Percentiles rank a stretch among this genome's conserved stretches.
Conservation (phyloP, 306 rosid genomes). For the Cucumis cinereus region DNA sequence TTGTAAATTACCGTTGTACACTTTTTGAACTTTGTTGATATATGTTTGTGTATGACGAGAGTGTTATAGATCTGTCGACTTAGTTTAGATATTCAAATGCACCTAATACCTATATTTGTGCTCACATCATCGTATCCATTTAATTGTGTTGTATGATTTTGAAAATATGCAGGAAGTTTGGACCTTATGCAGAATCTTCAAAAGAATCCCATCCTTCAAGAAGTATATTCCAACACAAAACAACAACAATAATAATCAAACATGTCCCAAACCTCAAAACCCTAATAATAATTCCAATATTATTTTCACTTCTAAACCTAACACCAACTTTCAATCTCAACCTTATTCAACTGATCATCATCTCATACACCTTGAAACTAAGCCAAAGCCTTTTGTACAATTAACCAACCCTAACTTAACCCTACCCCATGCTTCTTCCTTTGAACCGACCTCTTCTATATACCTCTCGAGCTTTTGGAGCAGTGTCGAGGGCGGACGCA, state of each 20-base stretch:
- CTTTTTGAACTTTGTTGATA: too few species aligned
- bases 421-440: not conserved
- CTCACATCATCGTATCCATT: not conserved
- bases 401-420: slow-evolving; percentile 2
- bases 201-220: slow-evolving; percentile 48
- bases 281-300: slow-evolving; percentile 11
- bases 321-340: not conserved
- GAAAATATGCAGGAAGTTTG: slow-evolving; percentile 66
- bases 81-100: too few species aligned
- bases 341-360: not conserved
- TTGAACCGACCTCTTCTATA: slow-evolving; percentile 2
- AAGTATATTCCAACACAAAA: slow-evolving; percentile 25
- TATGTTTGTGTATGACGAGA: too few species aligned
- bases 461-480: slow-evolving; percentile 25
- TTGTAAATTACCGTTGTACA: too few species aligned
- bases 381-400: slow-evolving; percentile 6
- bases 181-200: slow-evolving; percentile 82
- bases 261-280: not conserved
- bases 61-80: too few species aligned
- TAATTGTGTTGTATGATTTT: not conserved
- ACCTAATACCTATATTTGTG: too few species aligned
- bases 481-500: not conserved
- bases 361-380: not conserved
- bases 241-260: not conserved
- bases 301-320: slow-evolving; percentile 29